Evolutionary conservation across 257 asterid genomes (phyloP).

Genomic region (Solanum chaucha): DNA sequence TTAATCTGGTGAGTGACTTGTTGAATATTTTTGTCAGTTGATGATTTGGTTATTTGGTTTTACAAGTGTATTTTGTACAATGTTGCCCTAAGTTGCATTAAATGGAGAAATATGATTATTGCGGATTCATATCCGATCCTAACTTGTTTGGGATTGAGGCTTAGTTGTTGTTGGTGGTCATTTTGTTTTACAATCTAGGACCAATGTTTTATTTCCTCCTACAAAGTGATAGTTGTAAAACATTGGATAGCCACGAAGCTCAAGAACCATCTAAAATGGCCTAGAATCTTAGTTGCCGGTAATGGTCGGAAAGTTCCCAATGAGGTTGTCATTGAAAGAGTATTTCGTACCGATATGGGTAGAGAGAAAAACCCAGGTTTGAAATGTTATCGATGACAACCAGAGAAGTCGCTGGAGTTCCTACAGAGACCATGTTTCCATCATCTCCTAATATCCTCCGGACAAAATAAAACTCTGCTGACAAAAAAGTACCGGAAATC

Average conservation of each 20-base stretch:
- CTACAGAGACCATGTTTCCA: neutral
- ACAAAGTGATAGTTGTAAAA: neutral
- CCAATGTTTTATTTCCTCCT: neutral
- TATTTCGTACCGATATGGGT: neutral
- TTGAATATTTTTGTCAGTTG: neutral
- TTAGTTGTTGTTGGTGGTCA: neutral
- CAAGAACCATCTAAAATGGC: neutral
- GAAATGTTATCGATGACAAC: neutral
- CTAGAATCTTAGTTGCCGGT: neutral
- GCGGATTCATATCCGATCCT: neutral
- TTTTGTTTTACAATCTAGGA: neutral
- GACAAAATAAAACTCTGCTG: neutral
- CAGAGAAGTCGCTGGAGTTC: neutral
- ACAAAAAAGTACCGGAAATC: neutral
- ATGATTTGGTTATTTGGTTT: neutral
- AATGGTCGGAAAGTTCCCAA: neutral
- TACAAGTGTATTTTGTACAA: neutral
- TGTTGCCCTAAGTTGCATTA: neutral
- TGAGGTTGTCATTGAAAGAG: neutral
- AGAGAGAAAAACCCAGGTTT: neutral
- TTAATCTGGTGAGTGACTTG: neutral
- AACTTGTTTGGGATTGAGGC: neutral
- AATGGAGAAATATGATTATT: neutral
- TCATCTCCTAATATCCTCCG: neutral
- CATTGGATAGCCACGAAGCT: neutral